A percentile compares a stretch with the other conserved stretches of the same genome.
Evolutionary conservation across 345 rosid species (phyloP).

Genomic region (Eucalyptus marginata): DNA sequence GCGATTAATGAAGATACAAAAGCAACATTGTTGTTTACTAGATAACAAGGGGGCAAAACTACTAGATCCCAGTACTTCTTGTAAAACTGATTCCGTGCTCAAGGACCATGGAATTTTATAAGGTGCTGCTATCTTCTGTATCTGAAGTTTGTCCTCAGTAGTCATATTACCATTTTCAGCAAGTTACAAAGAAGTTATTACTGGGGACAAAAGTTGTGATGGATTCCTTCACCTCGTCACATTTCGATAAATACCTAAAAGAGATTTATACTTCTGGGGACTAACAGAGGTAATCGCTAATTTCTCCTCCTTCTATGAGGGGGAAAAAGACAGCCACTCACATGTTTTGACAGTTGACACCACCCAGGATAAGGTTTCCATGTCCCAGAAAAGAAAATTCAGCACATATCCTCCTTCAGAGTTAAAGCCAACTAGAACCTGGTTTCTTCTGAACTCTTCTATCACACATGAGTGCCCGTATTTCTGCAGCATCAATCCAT

Average conservation of each 20-base stretch:
- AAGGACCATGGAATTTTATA: not conserved
- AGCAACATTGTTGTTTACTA: not conserved
- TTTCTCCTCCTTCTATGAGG: not conserved
- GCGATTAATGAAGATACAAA: not conserved
- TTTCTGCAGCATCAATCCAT: slow-evolving; percentile 15
- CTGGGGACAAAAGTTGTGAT: not conserved
- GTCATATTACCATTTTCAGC: not conserved
- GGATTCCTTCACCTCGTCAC: not conserved
- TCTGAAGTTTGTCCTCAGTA: not conserved
- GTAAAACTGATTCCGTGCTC: not conserved
- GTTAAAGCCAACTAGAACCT: slow-evolving; percentile 17
- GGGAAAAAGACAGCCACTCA: not conserved
- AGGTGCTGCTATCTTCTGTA: not conserved
- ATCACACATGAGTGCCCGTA: slow-evolving; percentile 7
- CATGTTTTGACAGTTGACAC: not conserved
- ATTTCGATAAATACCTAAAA: not conserved
- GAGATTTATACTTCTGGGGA: not conserved
- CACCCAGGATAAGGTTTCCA: not conserved
- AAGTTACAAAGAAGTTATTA: not conserved
- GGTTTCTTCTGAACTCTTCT: slow-evolving; percentile 14
- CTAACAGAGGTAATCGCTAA: not conserved
- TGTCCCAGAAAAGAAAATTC: not conserved
- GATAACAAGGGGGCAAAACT: not conserved
- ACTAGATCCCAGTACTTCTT: not conserved
- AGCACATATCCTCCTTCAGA: not conserved